These are phyloP conservation scores for Xylariomycetidae sp. DNA, from an alignment of 2,329 filamentous ascomycete genomes.

Conservation along the genomic window DNA sequence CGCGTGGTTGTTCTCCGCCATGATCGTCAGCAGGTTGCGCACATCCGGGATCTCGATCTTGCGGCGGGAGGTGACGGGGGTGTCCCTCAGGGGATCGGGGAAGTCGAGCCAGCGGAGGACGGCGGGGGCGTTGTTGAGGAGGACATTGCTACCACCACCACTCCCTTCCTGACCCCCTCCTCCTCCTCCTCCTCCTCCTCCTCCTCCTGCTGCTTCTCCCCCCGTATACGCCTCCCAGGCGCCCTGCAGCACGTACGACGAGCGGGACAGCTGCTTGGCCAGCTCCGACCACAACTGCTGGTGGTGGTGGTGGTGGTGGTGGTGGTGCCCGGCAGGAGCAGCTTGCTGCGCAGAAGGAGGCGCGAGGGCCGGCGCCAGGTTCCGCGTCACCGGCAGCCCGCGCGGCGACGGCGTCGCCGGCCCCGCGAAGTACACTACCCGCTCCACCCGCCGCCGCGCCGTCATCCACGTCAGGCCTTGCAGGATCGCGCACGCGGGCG, in stretches of 20 bases:
- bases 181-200: too few relatives aligned
- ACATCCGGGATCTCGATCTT: conserved; percentile 52
- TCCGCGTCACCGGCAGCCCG: conserved; percentile 37
- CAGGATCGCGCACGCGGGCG: conserved; percentile 45
- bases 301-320: conserved; percentile 4
- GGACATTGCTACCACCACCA: conserved; percentile 27
- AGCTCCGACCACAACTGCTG: conserved; percentile 44
- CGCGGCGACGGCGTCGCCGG: conserved; percentile 35
- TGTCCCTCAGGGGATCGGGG: conserved; percentile 47
- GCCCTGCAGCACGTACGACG: conserved; percentile 52
- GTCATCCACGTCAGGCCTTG: conserved; percentile 53
- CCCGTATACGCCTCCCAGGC: conserved; percentile 46
- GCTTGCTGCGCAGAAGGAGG: too few relatives aligned
- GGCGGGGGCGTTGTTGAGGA: conserved; percentile 39
- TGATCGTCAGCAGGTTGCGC: conserved; percentile 38
- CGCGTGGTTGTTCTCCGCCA: conserved; percentile 49
- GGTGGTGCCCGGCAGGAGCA: too few relatives aligned
- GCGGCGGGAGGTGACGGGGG: conserved; percentile 47
- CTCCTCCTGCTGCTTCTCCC: too few relatives aligned
- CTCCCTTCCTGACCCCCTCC: conserved; percentile 46
- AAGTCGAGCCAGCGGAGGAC: conserved; percentile 54
- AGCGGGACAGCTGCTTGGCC: conserved; percentile 46
- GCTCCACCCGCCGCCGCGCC: conserved; percentile 41
- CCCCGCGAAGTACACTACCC: conserved; percentile 49
- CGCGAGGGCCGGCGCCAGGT: conserved; percentile 8